Conservation (phyloP, 495 filamentous ascomycete genomes). For the Talaromyces proteolyticus region DNA sequence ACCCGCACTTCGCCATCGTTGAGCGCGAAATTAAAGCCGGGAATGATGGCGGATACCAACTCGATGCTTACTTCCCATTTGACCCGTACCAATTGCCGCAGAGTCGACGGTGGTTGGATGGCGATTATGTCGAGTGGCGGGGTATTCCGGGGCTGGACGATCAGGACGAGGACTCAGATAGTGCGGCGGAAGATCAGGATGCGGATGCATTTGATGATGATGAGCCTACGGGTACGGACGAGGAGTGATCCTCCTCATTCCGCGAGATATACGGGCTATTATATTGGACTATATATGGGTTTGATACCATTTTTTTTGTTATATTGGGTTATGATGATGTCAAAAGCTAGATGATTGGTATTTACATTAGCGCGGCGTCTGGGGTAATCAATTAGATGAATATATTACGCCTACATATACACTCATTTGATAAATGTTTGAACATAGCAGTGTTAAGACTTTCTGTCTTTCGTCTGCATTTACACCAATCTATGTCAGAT, state of each 20-base stretch:
- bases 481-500: too few species aligned
- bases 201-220: slow-evolving; percentile 20
- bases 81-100: slow-evolving; percentile 87
- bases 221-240: slow-evolving; percentile 31
- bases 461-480: too few species aligned
- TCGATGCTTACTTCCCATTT: slow-evolving; percentile 95
- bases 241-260: slow-evolving; percentile 16
- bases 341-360: too few species aligned
- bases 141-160: slow-evolving; percentile 67
- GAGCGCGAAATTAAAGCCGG: slow-evolving; percentile 59
- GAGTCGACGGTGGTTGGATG: slow-evolving; percentile 78
- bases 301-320: slow-evolving; percentile 2
- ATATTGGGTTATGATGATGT: too few species aligned
- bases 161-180: slow-evolving; percentile 44
- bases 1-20: slow-evolving; percentile 33
- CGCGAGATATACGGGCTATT: background rate
- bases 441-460: too few species aligned
- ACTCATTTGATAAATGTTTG: too few species aligned
- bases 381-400: too few species aligned
- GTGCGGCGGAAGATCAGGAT: slow-evolving; percentile 20
- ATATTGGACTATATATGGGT: background rate
- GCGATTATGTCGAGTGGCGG: slow-evolving; percentile 81
- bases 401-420: too few species aligned
- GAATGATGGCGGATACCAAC: slow-evolving; percentile 64
- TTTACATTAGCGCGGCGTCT: too few species aligned